phyloP scores from a whole-genome alignment of 768 basidiomycete genomes.

The Sarcomyxa edulis region DNA sequence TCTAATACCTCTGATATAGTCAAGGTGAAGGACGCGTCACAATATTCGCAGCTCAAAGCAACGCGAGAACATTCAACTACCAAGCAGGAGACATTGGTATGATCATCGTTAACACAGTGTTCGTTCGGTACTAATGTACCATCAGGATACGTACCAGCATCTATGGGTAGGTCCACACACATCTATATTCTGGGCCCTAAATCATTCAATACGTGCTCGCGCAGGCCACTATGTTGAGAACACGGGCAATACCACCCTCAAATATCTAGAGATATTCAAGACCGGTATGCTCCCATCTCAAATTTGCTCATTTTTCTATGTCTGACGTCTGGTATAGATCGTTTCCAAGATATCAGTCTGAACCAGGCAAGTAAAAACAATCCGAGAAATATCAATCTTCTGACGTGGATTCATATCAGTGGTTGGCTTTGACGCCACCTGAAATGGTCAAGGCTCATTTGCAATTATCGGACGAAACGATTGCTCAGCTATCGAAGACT shows the following conservation, averaged over 20 bases:
- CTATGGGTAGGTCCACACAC: neutral
- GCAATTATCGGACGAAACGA: slow-evolving; percentile 29
- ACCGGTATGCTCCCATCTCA: slow-evolving; percentile 19
- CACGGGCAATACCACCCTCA: slow-evolving; percentile 42
- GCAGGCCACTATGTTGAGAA: slow-evolving; percentile 52
- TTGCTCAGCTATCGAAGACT: slow-evolving; percentile 31
- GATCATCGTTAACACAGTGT: neutral
- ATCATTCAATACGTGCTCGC: neutral
- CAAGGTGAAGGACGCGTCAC: slow-evolving; percentile 51
- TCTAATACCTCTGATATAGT: slow-evolving; percentile 21
- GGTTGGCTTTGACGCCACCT: slow-evolving; percentile 40
- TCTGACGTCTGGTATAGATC: slow-evolving; percentile 13
- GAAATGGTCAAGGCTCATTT: slow-evolving; percentile 41
- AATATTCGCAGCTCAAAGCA: slow-evolving; percentile 46
- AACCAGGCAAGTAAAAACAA: too few species aligned
- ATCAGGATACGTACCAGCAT: slow-evolving; percentile 24
- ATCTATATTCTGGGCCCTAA: neutral
- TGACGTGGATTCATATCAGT: too few species aligned
- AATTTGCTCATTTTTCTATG: neutral
- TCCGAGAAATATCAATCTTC: too few species aligned
- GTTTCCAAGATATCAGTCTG: slow-evolving; percentile 25
- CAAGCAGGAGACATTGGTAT: slow-evolving; percentile 26
- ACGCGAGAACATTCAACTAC: slow-evolving; percentile 57
- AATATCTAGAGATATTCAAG: slow-evolving; percentile 44
- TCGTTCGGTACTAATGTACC: slow-evolving; percentile 27